These are phyloP conservation scores for Citrus medica DNA, from an alignment of 345 rosid species.

Conservation along the genomic window DNA sequence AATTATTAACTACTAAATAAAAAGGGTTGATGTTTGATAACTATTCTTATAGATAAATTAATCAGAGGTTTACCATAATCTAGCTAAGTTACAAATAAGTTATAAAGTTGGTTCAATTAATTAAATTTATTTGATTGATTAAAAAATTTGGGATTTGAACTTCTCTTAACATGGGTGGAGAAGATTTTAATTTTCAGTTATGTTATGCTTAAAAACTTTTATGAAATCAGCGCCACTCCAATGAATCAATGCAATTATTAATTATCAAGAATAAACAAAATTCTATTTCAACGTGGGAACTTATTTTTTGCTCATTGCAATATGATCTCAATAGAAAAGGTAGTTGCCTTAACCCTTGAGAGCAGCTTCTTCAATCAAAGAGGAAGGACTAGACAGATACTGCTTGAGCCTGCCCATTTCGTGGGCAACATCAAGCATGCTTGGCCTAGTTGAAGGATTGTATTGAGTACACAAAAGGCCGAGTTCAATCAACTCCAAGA, in stretches of 20 bases:
- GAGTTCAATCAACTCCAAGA: constrained; percentile 71
- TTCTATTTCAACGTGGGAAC: neutral
- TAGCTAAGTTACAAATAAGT: too few species aligned
- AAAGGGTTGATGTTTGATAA: too few species aligned
- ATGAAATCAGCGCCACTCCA: neutral
- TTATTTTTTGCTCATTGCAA: neutral
- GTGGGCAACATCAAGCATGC: constrained; percentile 68
- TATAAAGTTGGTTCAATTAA: too few species aligned
- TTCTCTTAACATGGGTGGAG: too few species aligned
- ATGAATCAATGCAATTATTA: constrained; percentile 18
- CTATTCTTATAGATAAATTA: too few species aligned
- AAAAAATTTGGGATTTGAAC: too few species aligned
- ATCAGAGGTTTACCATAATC: too few species aligned
- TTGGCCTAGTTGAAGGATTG: constrained; percentile 76
- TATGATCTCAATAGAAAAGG: neutral
- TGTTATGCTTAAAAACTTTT: too few species aligned
- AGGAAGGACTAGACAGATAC: constrained; percentile 45
- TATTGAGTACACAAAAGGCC: constrained; percentile 80
- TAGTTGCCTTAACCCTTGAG: neutral
- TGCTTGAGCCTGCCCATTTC: constrained; percentile 80
- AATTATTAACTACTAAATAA: too few species aligned
- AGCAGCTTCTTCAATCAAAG: constrained; percentile 26
- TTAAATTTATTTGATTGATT: too few species aligned
- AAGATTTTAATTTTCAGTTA: too few species aligned
- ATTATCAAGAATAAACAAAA: neutral